Evolutionary conservation across 148 eudicot genomes (phyloP), one percentile per base, ranked within the genome.

Genomic region (Dysphania ambrosioides): DNA sequence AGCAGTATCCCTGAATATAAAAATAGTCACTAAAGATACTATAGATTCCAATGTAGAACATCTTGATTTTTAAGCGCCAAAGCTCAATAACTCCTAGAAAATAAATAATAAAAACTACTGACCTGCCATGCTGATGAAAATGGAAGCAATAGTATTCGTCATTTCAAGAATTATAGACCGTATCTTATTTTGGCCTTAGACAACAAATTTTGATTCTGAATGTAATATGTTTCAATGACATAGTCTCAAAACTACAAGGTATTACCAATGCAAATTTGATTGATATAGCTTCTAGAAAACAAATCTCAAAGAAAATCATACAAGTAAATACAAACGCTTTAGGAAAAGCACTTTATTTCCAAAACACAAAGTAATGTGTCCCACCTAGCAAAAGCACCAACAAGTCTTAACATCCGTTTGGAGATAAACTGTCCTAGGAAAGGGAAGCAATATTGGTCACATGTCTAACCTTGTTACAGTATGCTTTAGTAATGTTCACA

Each of bases 1-100:
- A 49, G 89, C 89, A 60, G 89, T 86, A 80, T 86, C 89, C 89
- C 89, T 86, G 77, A 55, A 76, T 19, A 77, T 31, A 69, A 38
- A 53, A 66, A 35, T 12, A 75, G 34, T 64, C 61, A 59, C 16
- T 68, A 18, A 57, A 29, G 53, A 47, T 47, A 47, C 21, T 47
- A 16, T 34, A 5, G 8, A 51, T 23, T 19, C 23, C 55, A 56
- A 41, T 70, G 53, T 16, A n/a, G 30, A 26, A 27, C 0, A 58
- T 9, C 40, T 57, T 60, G 19, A 35, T 11, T 27, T 26, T 65
- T n/a, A 1, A 55, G 31, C 47, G 13, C 10, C 42, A 47, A 61
- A 15, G 65, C 70, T 70, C 44, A 55, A 70, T 26, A 53, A 7
- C 16, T 35, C 77, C 42, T 44, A n/a, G 21, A 57, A 74, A 27